Evolutionary conservation across 106 monocot genomes (phyloP), one percentile per base, ranked within the genome.

Genomic region (Cymbidium sinense): DNA sequence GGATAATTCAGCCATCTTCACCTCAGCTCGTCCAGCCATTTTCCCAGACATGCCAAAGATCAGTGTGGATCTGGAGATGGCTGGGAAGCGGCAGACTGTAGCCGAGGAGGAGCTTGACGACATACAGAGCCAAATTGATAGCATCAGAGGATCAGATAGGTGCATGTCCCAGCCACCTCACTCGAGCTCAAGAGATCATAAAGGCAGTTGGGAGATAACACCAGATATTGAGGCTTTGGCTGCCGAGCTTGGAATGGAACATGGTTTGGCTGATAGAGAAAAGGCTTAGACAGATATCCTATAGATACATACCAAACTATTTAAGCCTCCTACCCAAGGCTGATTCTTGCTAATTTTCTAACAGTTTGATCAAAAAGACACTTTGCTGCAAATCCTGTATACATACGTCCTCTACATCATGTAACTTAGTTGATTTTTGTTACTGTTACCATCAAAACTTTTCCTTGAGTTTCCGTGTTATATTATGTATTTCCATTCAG

Each of bases 41-140:
- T 83, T 79, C 73, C 80, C 81, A 15, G 81, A 86, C 23, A 23
- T 54, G 43, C 76, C 80, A 0, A 86, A 91, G 51, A 78, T 51
- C 62, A 84, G 82, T 67, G 43, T 84, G 20, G 90, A 90, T 54
- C 3, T 88, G 2, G 91, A 91, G 52, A 75, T 85, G 81, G 89
- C 83, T 58, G 81, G 71, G 43, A 87, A 89, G 47, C 64, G 92
- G 39, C 84, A 82, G 44, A 75, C 82, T 61, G 88, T 91, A 29
- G 84, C 77, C 11, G 78, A 64, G 0, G 88, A 91, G 37, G 91
- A 91, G 58, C 75, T 88, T 8, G 88, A 89, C 67, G 89, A 92
- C 23, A 84, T 89, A 70, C 85, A 87, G 54, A 89, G 83, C 81
- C 86, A 92, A 70, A 85, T 92, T 5, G 86, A 74, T 20, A 88